Evolutionary conservation across 495 filamentous ascomycete species (phyloP).

Genomic region (Annulohypoxylon bovei): DNA sequence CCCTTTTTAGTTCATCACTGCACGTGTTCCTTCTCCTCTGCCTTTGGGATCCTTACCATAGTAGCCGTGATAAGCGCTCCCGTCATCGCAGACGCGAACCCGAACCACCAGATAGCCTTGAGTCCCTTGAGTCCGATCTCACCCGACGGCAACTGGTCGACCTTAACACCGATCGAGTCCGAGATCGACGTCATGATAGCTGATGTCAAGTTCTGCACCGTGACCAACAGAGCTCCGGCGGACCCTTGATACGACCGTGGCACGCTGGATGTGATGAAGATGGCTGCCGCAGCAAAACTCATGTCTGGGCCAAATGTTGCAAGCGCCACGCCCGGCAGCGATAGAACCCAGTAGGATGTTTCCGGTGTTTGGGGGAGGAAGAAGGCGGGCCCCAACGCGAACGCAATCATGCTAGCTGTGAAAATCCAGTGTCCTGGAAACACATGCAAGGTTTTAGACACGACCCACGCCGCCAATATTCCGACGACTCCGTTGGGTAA

Average conservation of each 20-base stretch:
- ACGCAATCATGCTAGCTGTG: constrained; percentile 53
- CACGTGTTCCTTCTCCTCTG: constrained; percentile 64
- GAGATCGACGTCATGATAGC: constrained; percentile 59
- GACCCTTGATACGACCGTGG: constrained; percentile 68
- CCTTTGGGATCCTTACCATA: constrained; percentile 58
- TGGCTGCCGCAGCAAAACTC: constrained; percentile 66
- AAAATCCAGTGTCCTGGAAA: constrained; percentile 62
- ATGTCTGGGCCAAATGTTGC: constrained; percentile 70
- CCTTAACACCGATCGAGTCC: constrained; percentile 56
- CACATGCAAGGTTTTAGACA: constrained; percentile 56
- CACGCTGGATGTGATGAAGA: constrained; percentile 68
- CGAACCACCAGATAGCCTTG: constrained; percentile 62
- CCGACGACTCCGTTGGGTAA: constrained; percentile 58
- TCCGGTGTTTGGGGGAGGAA: constrained; percentile 55
- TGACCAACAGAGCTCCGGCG: constrained; percentile 70
- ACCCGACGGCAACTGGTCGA: constrained; percentile 49
- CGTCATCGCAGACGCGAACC: constrained; percentile 48
- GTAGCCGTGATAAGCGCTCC: constrained; percentile 55
- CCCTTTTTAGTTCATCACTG: constrained; percentile 16
- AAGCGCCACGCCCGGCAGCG: constrained; percentile 62
- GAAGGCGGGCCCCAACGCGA: constrained; percentile 55
- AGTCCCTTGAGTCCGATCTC: constrained; percentile 56
- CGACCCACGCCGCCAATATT: constrained; percentile 57
- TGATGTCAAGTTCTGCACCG: constrained; percentile 65
- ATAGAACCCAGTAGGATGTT: constrained; percentile 66